These are phyloP conservation scores for Wallacemonas sp. DNA, from an alignment of 208 protist species.

Conservation along the genomic window DNA sequence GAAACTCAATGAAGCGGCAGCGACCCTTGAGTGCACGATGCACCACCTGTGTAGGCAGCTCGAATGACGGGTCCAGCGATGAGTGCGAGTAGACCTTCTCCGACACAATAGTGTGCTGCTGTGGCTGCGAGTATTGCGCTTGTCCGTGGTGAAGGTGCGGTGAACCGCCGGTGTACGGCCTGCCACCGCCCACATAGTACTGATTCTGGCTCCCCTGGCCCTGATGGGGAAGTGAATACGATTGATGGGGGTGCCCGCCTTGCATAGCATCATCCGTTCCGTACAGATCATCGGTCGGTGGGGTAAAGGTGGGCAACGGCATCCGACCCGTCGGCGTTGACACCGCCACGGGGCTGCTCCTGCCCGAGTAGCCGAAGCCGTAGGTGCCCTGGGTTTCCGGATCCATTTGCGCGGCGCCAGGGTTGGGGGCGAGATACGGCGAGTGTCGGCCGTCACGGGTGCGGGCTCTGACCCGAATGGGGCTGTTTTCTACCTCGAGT, in stretches of 20 bases:
- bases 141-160: neutral
- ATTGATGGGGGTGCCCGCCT: neutral
- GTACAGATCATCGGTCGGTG: neutral
- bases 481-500: constrained; percentile 45
- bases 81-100: constrained; percentile 9
- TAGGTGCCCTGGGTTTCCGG: constrained; percentile 28
- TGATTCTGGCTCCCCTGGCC: no score
- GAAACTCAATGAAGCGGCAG: constrained; percentile 76
- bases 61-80: constrained; percentile 16
- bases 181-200: no score
- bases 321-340: constrained; percentile 27
- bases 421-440: constrained; percentile 34
- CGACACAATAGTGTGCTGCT: neutral
- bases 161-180: no score
- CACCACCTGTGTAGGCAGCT: constrained; percentile 52
- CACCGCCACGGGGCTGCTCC: constrained; percentile 30
- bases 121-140: neutral
- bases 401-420: constrained; percentile 16
- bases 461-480: constrained; percentile 48
- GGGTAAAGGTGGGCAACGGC: neutral
- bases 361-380: constrained; percentile 43
- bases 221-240: no score
- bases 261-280: neutral
- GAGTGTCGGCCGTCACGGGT: constrained; percentile 39
- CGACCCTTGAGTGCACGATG: constrained; percentile 61